A percentile compares a stretch with the other conserved stretches of the same genome.
Conservation (phyloP, 2,329 filamentous ascomycete genomes). For the Capronia epimyces region DNA sequence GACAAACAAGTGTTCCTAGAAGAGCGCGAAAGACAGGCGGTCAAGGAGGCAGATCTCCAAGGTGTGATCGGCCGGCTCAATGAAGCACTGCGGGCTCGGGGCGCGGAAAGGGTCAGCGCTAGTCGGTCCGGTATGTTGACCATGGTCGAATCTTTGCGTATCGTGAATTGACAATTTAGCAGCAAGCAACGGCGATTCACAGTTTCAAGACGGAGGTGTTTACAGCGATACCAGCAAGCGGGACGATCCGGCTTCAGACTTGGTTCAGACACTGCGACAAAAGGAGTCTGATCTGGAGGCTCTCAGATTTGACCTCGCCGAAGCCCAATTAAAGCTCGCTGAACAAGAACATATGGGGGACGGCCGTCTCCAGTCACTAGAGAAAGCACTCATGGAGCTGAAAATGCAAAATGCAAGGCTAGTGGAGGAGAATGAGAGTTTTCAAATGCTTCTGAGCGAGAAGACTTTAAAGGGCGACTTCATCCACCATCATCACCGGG, state of each 20-base stretch:
- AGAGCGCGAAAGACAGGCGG: constrained; percentile 83
- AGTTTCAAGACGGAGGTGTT: background rate
- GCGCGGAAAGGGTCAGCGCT: constrained; percentile 51
- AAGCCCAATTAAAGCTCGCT: constrained; percentile 90
- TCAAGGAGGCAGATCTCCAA: constrained; percentile 85
- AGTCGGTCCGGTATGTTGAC: constrained; percentile 35
- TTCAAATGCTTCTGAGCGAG: constrained; percentile 88
- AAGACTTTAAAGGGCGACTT: constrained; percentile 94
- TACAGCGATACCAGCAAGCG: background rate
- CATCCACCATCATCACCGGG: constrained; percentile 51
- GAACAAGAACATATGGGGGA: constrained; percentile 92
- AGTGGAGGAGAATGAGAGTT: constrained; percentile 98
- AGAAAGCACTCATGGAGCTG: constrained; percentile 81
- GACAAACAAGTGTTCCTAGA: constrained; percentile 81
- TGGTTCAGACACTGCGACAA: constrained; percentile 68
- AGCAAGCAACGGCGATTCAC: constrained; percentile 1
- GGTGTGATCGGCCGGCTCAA: constrained; percentile 85
- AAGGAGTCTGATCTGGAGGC: constrained; percentile 97
- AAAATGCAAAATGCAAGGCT: constrained; percentile 92
- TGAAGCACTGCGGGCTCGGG: constrained; percentile 73
- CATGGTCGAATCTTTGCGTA: background rate
- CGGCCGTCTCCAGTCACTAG: constrained; percentile 80
- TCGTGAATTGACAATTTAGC: background rate
- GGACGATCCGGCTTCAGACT: constrained; percentile 8
- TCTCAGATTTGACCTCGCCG: constrained; percentile 82